Conservation (phyloP, 129 eudicot species). For the Solidago caesia region DNA sequence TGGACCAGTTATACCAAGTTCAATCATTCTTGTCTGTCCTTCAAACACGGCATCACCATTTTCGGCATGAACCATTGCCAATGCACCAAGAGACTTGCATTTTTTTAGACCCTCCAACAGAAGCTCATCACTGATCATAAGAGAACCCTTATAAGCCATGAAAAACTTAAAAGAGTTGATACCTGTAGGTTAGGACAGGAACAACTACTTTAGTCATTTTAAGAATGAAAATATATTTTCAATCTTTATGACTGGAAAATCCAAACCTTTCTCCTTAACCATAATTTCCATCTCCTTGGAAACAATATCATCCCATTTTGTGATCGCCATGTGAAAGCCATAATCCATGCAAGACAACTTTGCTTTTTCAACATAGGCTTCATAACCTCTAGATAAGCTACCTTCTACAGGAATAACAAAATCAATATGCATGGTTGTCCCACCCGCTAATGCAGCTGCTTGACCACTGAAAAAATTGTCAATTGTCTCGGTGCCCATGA, state of each 20-base stretch:
- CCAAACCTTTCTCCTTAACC: constrained; percentile 91
- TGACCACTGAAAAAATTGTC: constrained; percentile 95
- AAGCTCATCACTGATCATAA: constrained; percentile 88
- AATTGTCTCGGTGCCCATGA: constrained; percentile 90
- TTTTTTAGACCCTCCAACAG: constrained; percentile 79
- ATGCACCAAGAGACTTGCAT: constrained; percentile 94
- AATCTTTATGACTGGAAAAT: background rate
- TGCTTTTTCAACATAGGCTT: constrained; percentile 74
- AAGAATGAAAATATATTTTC: background rate
- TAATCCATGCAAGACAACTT: constrained; percentile 87
- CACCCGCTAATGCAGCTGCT: constrained; percentile 98
- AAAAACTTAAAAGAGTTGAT: constrained; percentile 97
- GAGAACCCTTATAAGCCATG: constrained; percentile 91
- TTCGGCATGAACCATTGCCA: constrained; percentile 99
- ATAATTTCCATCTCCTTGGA: constrained; percentile 88
- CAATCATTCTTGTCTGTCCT: constrained; percentile 94
- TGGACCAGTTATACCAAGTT: constrained; percentile 98
- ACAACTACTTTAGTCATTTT: constrained; percentile 16
- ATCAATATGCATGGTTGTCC: constrained; percentile 98
- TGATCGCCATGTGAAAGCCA: constrained; percentile 98
- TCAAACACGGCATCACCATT: constrained; percentile 98
- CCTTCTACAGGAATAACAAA: constrained; percentile 91
- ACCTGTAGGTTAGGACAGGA: constrained; percentile 45
- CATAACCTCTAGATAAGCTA: constrained; percentile 74
- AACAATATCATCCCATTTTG: constrained; percentile 95